Base-by-base conservation (phyloP, 352 stramenopile species). In the Globisporangium okanoganense region DNA sequence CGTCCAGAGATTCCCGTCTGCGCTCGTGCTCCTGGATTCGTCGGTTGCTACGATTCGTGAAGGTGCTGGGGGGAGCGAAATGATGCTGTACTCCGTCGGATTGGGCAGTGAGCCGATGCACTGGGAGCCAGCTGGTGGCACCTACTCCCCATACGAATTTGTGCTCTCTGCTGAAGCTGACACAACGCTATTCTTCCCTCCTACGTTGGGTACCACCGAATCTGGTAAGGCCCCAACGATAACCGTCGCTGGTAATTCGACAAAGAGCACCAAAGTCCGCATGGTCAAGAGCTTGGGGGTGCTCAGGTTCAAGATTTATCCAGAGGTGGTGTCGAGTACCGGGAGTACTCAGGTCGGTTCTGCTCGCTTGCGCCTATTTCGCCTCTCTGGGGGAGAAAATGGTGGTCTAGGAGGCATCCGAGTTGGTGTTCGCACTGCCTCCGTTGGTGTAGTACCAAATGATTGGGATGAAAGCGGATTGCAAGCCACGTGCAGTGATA, bases 301-400 rank as follows among this genome's bases (percentile, higher is more conserved):
- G 9, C 12, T 86, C 45, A 58, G 75, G 6, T 85, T 92, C 72
- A 56, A 70, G 14, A 57, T 75, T 1, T 49, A 67, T 36, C 71
- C 76, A 4, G 29, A 48, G 1, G 70, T 90, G 43, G 41, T 61
- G 18, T 48, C 20, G 0, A 53, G 36, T 20, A 88, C 76, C 1
- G 73, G 71, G 13, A 88, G 82, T 47, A 66, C 64, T 5, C 78
- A 87, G 49, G 75, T 90, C 27, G 82, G 82, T 13, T 62, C 74
- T 1, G 79, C 78, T 9, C 71, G 58, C 31, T 63, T 92, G 41
- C 67, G 78, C 14, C 44, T 92, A 18, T 90, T 72, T 71, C 79
- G 82, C 0, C n/a, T 82, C 1, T 72, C 57, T 47, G 79, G 79
- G 2, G 82, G 82, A 16, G 82, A 92, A 57, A 90, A 92, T 41